Percentiles rank a stretch among this genome's conserved stretches.
Evolutionary conservation across 805 yeast genomes (phyloP).

Genomic region (Cyberlindnera suaveolens): DNA sequence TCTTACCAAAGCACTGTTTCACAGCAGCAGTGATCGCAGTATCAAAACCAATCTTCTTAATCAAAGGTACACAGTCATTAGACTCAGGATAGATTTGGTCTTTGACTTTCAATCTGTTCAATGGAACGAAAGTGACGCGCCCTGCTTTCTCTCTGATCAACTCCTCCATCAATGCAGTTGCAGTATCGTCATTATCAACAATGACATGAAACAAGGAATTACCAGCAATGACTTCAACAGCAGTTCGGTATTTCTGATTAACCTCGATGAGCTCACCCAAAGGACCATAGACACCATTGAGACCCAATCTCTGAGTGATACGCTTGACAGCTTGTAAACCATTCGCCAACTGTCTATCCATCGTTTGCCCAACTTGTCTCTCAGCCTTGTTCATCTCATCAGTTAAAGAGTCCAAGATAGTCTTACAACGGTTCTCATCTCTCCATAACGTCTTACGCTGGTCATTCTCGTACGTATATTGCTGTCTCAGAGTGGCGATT

Average conservation of each 20-base stretch:
- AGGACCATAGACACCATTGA: constrained; percentile 73
- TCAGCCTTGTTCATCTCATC: constrained; percentile 53
- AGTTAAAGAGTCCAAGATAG: constrained; percentile 47
- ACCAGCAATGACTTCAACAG: constrained; percentile 89
- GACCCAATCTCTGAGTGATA: constrained; percentile 52
- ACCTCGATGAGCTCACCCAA: constrained; percentile 79
- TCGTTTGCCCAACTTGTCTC: constrained; percentile 59
- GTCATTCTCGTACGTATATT: constrained; percentile 47
- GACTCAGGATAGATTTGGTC: constrained; percentile 52
- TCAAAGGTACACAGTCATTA: constrained; percentile 64
- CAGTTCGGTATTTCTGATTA: constrained; percentile 74
- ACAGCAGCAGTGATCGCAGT: constrained; percentile 58
- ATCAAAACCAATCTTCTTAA: constrained; percentile 64
- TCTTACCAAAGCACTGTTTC: constrained; percentile 71
- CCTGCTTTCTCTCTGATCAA: constrained; percentile 66
- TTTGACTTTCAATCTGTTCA: constrained; percentile 53
- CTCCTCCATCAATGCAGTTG: constrained; percentile 72
- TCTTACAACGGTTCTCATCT: constrained; percentile 58
- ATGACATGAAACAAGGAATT: constrained; percentile 80
- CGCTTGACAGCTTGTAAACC: constrained; percentile 67
- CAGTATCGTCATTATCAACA: constrained; percentile 83
- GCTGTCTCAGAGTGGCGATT: constrained; percentile 31
- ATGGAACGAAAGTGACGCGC: constrained; percentile 85
- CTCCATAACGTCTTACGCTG: constrained; percentile 74
- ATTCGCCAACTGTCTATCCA: constrained; percentile 62